phyloP scores from a whole-genome alignment of 2,329 filamentous ascomycete genomes.

The Fusarium xyrophilum region DNA sequence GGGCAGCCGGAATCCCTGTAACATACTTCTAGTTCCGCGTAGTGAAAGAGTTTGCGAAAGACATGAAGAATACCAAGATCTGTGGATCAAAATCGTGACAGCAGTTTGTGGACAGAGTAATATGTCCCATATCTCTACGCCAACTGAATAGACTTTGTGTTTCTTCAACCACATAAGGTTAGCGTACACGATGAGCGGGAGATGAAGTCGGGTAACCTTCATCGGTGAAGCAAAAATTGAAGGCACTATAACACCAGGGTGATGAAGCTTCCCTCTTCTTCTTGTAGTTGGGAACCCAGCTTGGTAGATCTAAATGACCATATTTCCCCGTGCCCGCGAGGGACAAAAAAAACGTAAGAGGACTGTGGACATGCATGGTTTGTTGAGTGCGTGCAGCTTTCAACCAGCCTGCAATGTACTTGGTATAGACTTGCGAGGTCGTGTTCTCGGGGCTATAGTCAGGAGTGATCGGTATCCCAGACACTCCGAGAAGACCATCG shows the following conservation, averaged over 20 bases:
- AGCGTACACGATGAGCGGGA: background rate
- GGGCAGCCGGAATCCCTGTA: background rate
- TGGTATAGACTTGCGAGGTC: constrained; percentile 1
- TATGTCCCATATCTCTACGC: background rate
- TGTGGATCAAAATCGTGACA: background rate
- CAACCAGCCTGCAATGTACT: constrained; percentile 1
- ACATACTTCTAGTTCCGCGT: background rate
- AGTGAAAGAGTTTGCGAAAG: constrained; percentile 8
- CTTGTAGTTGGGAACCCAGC: constrained; percentile 5
- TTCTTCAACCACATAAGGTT: background rate
- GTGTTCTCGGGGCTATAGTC: constrained; percentile 2
- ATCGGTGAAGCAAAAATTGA: background rate
- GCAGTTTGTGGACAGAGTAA: background rate
- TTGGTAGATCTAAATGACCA: background rate
- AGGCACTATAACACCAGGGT: background rate
- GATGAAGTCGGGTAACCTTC: background rate
- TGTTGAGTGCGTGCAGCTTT: background rate
- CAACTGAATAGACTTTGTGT: background rate
- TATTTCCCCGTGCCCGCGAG: background rate
- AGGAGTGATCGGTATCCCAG: background rate
- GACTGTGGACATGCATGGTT: background rate
- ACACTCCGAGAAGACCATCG: constrained; percentile 14
- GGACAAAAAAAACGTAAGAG: constrained; percentile 8
- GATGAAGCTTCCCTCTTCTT: background rate
- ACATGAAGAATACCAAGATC: constrained; percentile 5